phyloP scores from a whole-genome alignment of 306 rosid genomes.

The Pyrus bretschneideri region DNA sequence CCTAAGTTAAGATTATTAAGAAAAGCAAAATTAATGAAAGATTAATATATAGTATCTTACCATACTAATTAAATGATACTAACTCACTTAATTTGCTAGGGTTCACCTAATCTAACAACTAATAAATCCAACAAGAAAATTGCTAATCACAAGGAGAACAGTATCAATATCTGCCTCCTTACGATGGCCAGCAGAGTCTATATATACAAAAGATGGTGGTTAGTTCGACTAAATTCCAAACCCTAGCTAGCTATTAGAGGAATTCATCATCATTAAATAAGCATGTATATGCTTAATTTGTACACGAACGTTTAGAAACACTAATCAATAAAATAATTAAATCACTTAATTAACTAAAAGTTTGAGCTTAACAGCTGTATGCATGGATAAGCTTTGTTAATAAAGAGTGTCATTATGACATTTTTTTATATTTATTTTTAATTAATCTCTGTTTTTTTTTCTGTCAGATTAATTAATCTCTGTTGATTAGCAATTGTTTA shows the following conservation, averaged over 20 bases:
- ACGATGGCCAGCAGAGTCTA: neutral
- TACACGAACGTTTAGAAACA: conserved; percentile 16
- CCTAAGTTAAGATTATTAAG: neutral
- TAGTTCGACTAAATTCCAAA: conserved; percentile 1
- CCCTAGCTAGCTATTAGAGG: neutral
- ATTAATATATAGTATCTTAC: neutral
- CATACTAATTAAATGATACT: too few species aligned
- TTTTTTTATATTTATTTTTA: neutral
- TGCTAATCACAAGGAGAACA: conserved; percentile 6
- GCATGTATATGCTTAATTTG: neutral
- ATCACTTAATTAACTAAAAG: neutral
- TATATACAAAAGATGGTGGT: neutral
- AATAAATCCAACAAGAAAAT: conserved; percentile 10
- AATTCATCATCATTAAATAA: neutral
- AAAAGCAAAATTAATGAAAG: neutral
- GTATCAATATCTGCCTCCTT: neutral
- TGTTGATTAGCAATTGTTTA: neutral
- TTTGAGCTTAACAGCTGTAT: conserved; percentile 14
- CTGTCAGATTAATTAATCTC: neutral
- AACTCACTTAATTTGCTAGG: neutral
- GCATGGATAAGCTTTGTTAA: neutral
- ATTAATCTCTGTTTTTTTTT: neutral
- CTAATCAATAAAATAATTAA: neutral
- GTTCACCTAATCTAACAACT: conserved; percentile 12
- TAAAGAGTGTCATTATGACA: neutral